Evolutionary conservation across 2,329 filamentous ascomycete species (phyloP).

Genomic region (Tolypocladium endophyticum): DNA sequence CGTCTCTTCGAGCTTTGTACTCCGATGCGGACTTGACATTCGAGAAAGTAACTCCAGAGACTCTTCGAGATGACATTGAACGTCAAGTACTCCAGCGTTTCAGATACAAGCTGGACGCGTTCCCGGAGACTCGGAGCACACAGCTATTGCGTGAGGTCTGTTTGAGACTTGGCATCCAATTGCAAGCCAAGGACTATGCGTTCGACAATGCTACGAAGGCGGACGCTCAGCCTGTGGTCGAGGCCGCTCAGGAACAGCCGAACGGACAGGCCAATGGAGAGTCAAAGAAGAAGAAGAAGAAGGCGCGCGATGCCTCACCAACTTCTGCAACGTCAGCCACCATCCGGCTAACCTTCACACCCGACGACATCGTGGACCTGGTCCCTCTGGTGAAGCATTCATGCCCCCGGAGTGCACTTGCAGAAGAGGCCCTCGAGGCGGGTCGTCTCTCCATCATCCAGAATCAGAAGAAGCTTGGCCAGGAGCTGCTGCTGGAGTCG

Average conservation of each 20-base stretch:
- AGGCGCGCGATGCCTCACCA: slow-evolving; percentile 42
- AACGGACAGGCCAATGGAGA: slow-evolving; percentile 34
- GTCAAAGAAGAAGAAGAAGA: slow-evolving; percentile 53
- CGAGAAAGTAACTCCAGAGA: slow-evolving; percentile 65
- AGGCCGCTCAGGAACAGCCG: slow-evolving; percentile 18
- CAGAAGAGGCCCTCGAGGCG: slow-evolving; percentile 91
- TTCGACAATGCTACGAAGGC: slow-evolving; percentile 19
- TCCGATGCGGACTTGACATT: slow-evolving; percentile 74
- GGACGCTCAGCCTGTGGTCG: slow-evolving; percentile 19
- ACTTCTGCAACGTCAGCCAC: slow-evolving; percentile 31
- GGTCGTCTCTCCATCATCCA: slow-evolving; percentile 94
- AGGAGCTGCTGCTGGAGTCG: slow-evolving; percentile 92
- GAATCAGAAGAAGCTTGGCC: slow-evolving; percentile 88
- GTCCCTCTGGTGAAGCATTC: slow-evolving; percentile 96
- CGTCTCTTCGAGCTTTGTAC: slow-evolving; percentile 64
- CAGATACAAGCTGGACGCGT: slow-evolving; percentile 61
- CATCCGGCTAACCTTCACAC: slow-evolving; percentile 46
- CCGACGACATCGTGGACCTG: slow-evolving; percentile 83
- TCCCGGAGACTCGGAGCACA: slow-evolving; percentile 55
- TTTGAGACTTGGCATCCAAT: slow-evolving; percentile 80
- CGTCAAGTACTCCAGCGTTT: slow-evolving; percentile 64
- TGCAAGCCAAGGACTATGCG: slow-evolving; percentile 56
- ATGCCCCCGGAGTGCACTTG: slow-evolving; percentile 76
- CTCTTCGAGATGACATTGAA: slow-evolving; percentile 58
- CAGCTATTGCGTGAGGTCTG: slow-evolving; percentile 85